Evolutionary conservation across 495 filamentous ascomycete genomes (phyloP).

Genomic region (Letharia lupina): DNA sequence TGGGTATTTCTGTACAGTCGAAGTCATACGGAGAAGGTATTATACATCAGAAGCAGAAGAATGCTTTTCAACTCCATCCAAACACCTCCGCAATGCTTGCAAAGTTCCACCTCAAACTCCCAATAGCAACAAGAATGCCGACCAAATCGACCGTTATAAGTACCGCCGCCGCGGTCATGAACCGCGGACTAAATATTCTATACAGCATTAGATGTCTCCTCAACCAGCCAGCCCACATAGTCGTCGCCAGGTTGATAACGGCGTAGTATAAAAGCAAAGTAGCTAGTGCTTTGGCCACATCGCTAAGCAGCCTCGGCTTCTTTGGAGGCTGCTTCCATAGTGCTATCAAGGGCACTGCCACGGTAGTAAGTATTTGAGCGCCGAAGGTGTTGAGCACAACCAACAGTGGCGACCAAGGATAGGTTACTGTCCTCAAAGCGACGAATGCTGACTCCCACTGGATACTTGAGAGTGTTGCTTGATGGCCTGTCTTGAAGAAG

Average conservation of each 20-base stretch:
- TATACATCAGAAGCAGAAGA: not conserved
- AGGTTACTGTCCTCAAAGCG: conserved; percentile 68
- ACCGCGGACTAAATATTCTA: conserved; percentile 85
- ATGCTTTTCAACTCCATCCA: conserved; percentile 51
- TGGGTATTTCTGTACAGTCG: not conserved
- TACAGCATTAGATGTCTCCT: conserved; percentile 93
- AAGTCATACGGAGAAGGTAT: not conserved
- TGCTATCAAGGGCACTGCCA: conserved; percentile 68
- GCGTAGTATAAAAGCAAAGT: conserved; percentile 75
- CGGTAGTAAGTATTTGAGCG: conserved; percentile 71
- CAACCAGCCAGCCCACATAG: conserved; percentile 78
- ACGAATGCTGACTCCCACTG: conserved; percentile 99
- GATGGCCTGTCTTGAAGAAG: conserved; percentile 98
- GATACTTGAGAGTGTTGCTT: conserved; percentile 76
- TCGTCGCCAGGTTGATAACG: conserved; percentile 70
- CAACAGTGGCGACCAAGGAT: conserved; percentile 80
- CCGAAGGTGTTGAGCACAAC: conserved; percentile 83
- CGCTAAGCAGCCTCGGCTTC: conserved; percentile 48
- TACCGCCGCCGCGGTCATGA: conserved; percentile 71
- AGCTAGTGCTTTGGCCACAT: conserved; percentile 57
- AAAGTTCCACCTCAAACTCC: conserved; percentile 63
- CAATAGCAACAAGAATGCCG: conserved; percentile 55
- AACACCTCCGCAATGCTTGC: conserved; percentile 80
- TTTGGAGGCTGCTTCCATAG: conserved; percentile 70
- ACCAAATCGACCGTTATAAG: conserved; percentile 71